Evolutionary conservation across 257 asterid species (phyloP).

Genomic region (Solanum pinnatisectum): DNA sequence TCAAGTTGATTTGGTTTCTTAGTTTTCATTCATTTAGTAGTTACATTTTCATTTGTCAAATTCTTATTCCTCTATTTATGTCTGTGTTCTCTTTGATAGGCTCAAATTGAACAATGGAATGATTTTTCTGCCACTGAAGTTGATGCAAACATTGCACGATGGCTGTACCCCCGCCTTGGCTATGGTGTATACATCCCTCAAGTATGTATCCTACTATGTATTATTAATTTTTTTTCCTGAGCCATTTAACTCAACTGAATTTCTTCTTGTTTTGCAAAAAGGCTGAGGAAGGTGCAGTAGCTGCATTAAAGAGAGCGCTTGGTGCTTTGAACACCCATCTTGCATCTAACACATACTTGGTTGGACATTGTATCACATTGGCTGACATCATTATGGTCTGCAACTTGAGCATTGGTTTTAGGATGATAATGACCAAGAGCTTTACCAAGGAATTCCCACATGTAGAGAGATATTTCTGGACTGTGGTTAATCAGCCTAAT

Average conservation of each 20-base stretch:
- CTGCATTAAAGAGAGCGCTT: constrained; percentile 57
- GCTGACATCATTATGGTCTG: constrained; percentile 73
- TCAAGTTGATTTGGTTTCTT: neutral
- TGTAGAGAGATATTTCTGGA: constrained; percentile 90
- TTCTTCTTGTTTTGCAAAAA: neutral
- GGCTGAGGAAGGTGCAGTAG: constrained; percentile 74
- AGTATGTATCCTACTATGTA: constrained; percentile 23
- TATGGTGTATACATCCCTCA: constrained; percentile 29
- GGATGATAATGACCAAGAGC: constrained; percentile 50
- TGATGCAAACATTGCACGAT: constrained; percentile 19
- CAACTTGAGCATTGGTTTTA: constrained; percentile 41
- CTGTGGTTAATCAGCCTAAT: constrained; percentile 76
- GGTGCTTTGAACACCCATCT: constrained; percentile 74
- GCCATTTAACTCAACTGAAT: neutral
- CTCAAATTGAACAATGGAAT: constrained; percentile 71
- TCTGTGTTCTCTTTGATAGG: constrained; percentile 20
- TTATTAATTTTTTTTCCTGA: neutral
- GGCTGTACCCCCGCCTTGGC: constrained; percentile 73
- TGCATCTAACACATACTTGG: constrained; percentile 70
- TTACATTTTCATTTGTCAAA: neutral
- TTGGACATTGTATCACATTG: constrained; percentile 70
- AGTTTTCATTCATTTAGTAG: neutral
- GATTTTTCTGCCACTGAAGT: constrained; percentile 67
- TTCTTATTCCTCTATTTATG: neutral
- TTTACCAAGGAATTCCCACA: constrained; percentile 88